These are phyloP conservation scores for Globisporangium orthogonon DNA, from an alignment of 352 stramenopile species.

Conservation along the genomic window DNA sequence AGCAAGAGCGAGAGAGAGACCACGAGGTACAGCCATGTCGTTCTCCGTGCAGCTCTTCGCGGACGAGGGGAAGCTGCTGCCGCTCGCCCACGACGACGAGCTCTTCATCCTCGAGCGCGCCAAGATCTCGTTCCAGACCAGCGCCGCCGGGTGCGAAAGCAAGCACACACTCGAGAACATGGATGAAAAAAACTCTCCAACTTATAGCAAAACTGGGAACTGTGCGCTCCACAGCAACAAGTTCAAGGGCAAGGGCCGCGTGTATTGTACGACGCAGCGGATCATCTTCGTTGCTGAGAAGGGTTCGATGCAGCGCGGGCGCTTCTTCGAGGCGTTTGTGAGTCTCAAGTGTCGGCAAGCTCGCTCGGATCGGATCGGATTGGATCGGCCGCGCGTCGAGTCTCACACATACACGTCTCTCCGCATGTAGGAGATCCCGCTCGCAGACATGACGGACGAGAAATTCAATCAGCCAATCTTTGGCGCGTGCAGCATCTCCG, in stretches of 20 bases:
- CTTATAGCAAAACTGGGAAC: too few species aligned
- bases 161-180: too few species aligned
- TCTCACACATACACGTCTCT: background rate
- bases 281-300: slow-evolving; percentile 83
- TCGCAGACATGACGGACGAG: slow-evolving; percentile 73
- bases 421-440: slow-evolving; percentile 51
- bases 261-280: slow-evolving; percentile 85
- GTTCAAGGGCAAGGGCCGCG: slow-evolving; percentile 71
- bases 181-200: too few species aligned
- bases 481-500: slow-evolving; percentile 81
- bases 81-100: slow-evolving; percentile 74
- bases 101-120: slow-evolving; percentile 78
- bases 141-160: slow-evolving; percentile 36
- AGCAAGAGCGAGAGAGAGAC: too few species aligned
- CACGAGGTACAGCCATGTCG: slow-evolving; percentile 31
- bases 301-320: slow-evolving; percentile 45
- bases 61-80: slow-evolving; percentile 65
- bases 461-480: slow-evolving; percentile 91
- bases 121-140: slow-evolving; percentile 75
- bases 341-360: slow-evolving; percentile 2
- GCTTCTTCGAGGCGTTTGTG: slow-evolving; percentile 74
- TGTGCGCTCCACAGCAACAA: slow-evolving; percentile 19
- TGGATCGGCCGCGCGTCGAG: background rate
- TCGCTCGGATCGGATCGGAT: background rate
- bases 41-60: slow-evolving; percentile 70